Evolutionary conservation across 2,329 filamentous ascomycete species (phyloP).

Genomic region (Volutella citrinella): DNA sequence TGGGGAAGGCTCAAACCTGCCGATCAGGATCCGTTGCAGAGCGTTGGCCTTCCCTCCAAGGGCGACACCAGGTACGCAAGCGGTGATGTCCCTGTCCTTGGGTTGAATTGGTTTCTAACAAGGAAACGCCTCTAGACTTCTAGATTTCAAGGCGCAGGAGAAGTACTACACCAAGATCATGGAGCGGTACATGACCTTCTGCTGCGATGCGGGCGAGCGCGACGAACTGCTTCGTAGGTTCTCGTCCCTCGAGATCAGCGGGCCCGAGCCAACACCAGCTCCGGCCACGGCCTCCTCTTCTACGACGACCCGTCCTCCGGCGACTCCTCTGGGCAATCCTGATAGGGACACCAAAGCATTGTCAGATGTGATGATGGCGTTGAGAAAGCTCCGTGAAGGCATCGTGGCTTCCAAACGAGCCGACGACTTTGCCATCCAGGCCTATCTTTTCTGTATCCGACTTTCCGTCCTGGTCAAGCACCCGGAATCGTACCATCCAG

Average conservation of each 20-base stretch:
- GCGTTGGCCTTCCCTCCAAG: slow-evolving; percentile 83
- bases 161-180: slow-evolving; percentile 84
- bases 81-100: background rate
- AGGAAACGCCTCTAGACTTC: slow-evolving; percentile 47
- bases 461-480: slow-evolving; percentile 77
- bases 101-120: slow-evolving; percentile 1
- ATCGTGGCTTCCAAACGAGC: slow-evolving; percentile 74
- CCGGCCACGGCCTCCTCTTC: slow-evolving; percentile 4
- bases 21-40: slow-evolving; percentile 73
- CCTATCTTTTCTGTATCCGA: slow-evolving; percentile 88
- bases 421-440: slow-evolving; percentile 81
- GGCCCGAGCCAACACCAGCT: slow-evolving; percentile 9
- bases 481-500: slow-evolving; percentile 86
- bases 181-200: slow-evolving; percentile 86
- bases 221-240: slow-evolving; percentile 75
- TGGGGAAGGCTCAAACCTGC: slow-evolving; percentile 73
- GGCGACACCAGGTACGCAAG: slow-evolving; percentile 73
- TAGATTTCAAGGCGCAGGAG: slow-evolving; percentile 77
- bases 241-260: slow-evolving; percentile 50
- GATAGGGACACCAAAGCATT: slow-evolving; percentile 62
- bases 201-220: slow-evolving; percentile 67
- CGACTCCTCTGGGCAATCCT: slow-evolving; percentile 11
- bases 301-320: too few relatives aligned
- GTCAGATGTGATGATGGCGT: slow-evolving; percentile 72
- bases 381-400: slow-evolving; percentile 89